These are phyloP conservation scores for Linnemannia elongata DNA, from an alignment of 192 early-diverging fungal species.

Conservation along the genomic window DNA sequence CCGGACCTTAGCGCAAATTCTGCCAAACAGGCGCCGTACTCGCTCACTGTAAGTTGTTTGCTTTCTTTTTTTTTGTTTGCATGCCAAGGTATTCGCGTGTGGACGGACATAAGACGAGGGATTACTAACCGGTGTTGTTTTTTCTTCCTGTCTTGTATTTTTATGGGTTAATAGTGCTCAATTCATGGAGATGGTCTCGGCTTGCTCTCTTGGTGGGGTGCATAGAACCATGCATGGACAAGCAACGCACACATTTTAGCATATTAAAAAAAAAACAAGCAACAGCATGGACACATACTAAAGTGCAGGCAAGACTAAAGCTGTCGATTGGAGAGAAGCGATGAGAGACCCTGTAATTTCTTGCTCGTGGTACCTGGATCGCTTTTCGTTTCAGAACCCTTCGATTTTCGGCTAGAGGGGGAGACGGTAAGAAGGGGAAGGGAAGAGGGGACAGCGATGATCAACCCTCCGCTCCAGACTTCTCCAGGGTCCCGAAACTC, in stretches of 20 bases:
- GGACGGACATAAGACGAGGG: too few relatives aligned
- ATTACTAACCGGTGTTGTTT: not conserved
- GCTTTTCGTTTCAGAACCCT: not conserved
- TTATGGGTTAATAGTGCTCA: conserved; percentile 62
- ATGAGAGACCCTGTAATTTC: too few relatives aligned
- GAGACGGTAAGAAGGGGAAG: too few relatives aligned
- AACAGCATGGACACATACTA: not conserved
- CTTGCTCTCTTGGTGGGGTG: conserved; percentile 78
- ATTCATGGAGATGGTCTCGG: conserved; percentile 81
- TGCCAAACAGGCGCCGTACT: conserved; percentile 66
- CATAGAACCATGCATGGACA: not conserved
- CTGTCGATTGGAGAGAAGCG: too few relatives aligned
- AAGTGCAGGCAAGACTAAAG: not conserved
- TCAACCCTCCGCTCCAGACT: too few relatives aligned
- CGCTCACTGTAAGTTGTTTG: conserved; percentile 58
- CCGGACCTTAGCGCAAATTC: conserved; percentile 64
- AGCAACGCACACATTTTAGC: not conserved
- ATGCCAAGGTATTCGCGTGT: not conserved
- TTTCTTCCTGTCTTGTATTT: not conserved
- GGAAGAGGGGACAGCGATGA: too few relatives aligned
- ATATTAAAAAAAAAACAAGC: not conserved
- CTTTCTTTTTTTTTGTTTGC: not conserved
- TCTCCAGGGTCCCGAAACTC: too few relatives aligned
- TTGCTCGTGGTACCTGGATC: not conserved
- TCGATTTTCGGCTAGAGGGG: too few relatives aligned